Percentiles rank a stretch among this genome's conserved stretches.
Conservation (phyloP, 2,329 filamentous ascomycete genomes). For the Trichoderma breve region DNA sequence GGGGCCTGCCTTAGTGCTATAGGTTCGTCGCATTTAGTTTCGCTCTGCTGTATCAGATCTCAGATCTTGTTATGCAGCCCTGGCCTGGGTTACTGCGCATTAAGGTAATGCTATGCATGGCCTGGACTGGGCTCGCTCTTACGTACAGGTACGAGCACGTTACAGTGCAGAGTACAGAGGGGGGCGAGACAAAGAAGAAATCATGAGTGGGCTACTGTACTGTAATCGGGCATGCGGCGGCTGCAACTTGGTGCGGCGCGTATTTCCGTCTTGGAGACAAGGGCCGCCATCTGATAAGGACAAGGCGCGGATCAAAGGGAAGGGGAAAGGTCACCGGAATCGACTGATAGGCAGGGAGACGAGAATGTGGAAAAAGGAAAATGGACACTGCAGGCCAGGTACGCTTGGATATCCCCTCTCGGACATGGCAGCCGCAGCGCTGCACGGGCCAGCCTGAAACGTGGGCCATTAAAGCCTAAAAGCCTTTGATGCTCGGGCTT, state of each 20-base stretch:
- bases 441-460: background rate
- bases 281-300: background rate
- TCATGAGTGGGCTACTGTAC: background rate
- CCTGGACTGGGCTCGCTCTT: background rate
- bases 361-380: background rate
- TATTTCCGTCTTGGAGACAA: background rate
- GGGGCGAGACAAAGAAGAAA: background rate
- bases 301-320: background rate
- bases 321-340: background rate
- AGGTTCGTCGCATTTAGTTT: constrained; percentile 1
- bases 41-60: constrained; percentile 13
- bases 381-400: background rate
- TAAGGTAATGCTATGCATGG: background rate
- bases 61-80: constrained; percentile 13
- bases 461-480: background rate
- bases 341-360: background rate
- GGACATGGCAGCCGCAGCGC: background rate
- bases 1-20: constrained; percentile 8
- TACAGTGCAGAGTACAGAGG: background rate
- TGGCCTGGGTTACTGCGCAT: background rate
- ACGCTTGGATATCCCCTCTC: background rate
- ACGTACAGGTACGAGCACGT: background rate
- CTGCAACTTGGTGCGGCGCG: background rate
- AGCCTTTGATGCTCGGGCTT: background rate
- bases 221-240: background rate